phyloP scores from a whole-genome alignment of 768 basidiomycete genomes.

The Tricholoma furcatifolium region DNA sequence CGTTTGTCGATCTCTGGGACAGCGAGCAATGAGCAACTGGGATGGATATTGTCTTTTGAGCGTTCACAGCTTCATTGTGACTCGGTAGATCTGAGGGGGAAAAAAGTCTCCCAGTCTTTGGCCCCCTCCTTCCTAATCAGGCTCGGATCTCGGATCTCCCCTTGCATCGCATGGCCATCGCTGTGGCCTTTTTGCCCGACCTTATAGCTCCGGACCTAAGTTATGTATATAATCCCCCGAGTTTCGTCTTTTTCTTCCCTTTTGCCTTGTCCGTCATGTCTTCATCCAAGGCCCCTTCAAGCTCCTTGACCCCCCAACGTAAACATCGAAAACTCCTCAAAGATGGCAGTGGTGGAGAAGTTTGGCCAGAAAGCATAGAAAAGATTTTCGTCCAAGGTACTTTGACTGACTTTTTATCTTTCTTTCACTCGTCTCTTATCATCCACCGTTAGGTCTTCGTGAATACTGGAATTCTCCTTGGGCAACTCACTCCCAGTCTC shows the following conservation, averaged over 20 bases:
- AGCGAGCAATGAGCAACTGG: not conserved
- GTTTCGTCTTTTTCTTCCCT: constrained; percentile 19
- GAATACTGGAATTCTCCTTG: constrained; percentile 82
- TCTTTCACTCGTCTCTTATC: constrained; percentile 4
- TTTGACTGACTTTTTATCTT: constrained; percentile 8
- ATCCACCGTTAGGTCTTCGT: constrained; percentile 51
- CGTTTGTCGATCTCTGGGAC: not conserved
- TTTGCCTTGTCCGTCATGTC: constrained; percentile 14
- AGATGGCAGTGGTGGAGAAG: constrained; percentile 72
- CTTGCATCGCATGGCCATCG: constrained; percentile 11
- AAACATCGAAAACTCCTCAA: constrained; percentile 86
- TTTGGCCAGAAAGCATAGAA: constrained; percentile 82
- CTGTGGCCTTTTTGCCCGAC: constrained; percentile 24
- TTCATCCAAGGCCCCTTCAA: constrained; percentile 23
- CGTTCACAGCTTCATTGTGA: not conserved
- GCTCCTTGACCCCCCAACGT: constrained; percentile 67
- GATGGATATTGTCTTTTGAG: not conserved
- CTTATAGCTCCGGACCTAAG: constrained; percentile 23
- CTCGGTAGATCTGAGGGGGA: constrained; percentile 22
- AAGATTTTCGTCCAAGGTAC: constrained; percentile 74
- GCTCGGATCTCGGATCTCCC: constrained; percentile 51
- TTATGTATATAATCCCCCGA: constrained; percentile 31
- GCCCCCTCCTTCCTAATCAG: constrained; percentile 49
- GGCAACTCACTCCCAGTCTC: constrained; percentile 69
- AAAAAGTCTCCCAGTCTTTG: constrained; percentile 45